Base-by-base conservation (phyloP, 768 basidiomycete species). In the Rhodosporidiobolus odoratus region DNA sequence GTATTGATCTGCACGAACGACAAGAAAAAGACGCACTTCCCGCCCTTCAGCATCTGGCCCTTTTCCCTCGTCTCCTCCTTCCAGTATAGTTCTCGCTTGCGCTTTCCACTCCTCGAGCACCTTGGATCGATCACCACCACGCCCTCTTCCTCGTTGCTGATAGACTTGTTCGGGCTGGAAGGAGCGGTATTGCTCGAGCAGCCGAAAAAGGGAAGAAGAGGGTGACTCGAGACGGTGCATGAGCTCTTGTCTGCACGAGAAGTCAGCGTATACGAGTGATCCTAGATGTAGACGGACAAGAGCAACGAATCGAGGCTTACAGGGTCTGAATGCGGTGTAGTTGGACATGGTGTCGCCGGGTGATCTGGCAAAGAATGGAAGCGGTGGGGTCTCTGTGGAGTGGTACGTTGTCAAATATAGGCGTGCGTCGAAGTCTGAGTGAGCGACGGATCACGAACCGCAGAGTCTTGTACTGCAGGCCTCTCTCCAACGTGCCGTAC, bases 151-250 rank as follows among this genome's bases (percentile, higher is more conserved):
- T 2, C 19, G 30, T 16, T 35, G 10, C 3, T 38, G 17, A 5
- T 47, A 59, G 4, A 69, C 68, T 13, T 25, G 50, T 27, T 64
- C 62, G 4, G 62, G 62, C 35, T 52, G 32, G 27, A 32, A 60
- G 27, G 62, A 64, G 32, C 41, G 38, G 62, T 58, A 69, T 16
- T 35, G 25, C 16, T 48, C 68, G 16, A 43, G 62, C 0, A 69
- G 50, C 25, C 62, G 62, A n/a, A 27, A 19, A 27, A 63, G 25
- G 21, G 68, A 62, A 1, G 56, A 1, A 2, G 67, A 25, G 2
- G 67, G 54, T 1, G 67, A 0, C 2, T 38, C 27, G 54, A 50
- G 16, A 30, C 21, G 38, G 3, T 9, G 2, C n/a, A 62, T 43
- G 12, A 67, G 48, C 3, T 30, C 7, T 8, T 54, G 48, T 2